phyloP scores from a whole-genome alignment of 345 rosid species.

The Aquilaria yunnanensis region DNA sequence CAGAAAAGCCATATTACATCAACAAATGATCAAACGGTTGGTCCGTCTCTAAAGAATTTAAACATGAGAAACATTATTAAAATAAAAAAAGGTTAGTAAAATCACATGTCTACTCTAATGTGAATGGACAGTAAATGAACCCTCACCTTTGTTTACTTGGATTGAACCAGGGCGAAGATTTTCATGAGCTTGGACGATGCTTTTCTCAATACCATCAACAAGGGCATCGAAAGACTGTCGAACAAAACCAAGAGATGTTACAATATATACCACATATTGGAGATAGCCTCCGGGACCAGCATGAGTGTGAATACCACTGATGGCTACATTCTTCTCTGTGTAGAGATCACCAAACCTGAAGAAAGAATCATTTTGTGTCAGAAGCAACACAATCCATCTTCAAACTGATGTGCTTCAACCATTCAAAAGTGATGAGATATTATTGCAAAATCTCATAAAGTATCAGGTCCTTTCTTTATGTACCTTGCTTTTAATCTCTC shows the following conservation, averaged over 20 bases:
- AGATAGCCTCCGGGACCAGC: conserved; percentile 85
- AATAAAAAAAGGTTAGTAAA: too few species aligned
- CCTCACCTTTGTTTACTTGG: conserved; percentile 42
- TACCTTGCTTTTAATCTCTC: conserved; percentile 75
- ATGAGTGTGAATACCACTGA: conserved; percentile 77
- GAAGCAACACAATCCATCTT: conserved; percentile 1
- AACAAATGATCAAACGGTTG: too few species aligned
- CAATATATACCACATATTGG: conserved; percentile 63
- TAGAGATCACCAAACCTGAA: conserved; percentile 59
- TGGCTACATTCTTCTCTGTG: conserved; percentile 60
- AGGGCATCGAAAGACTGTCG: conserved; percentile 61
- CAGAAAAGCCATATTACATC: too few species aligned
- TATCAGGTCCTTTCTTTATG: background rate
- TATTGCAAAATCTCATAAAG: too few species aligned
- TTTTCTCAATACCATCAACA: conserved; percentile 66
- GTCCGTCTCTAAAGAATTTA: too few species aligned
- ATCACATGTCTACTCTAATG: too few species aligned
- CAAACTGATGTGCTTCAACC: background rate
- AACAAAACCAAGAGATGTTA: conserved; percentile 76
- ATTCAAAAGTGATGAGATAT: too few species aligned
- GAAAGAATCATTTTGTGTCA: conserved; percentile 6
- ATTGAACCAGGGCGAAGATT: conserved; percentile 57
- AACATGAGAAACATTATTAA: too few species aligned
- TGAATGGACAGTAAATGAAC: background rate
- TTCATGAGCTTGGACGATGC: conserved; percentile 63